Conservation (phyloP, 495 filamentous ascomycete genomes). For the Penicillium dipodomyicola region DNA sequence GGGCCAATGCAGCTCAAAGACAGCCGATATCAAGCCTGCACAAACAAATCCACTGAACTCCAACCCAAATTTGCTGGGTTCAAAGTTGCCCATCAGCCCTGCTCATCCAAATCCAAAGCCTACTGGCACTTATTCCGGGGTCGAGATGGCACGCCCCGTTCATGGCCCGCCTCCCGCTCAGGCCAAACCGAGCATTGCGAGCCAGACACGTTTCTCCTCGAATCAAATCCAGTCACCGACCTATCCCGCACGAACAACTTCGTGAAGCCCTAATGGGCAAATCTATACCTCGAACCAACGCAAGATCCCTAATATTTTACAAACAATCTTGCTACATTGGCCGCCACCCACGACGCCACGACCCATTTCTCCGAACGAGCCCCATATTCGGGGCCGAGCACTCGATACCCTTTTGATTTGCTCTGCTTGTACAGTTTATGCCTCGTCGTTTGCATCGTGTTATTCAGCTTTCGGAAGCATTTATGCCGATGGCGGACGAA, state of each 20-base stretch:
- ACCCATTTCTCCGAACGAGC: conserved; percentile 20
- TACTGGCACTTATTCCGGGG: background rate
- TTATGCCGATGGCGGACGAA: conserved; percentile 28
- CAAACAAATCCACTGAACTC: background rate
- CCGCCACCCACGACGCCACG: conserved; percentile 15
- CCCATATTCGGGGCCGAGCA: conserved; percentile 22
- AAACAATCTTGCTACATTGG: conserved; percentile 11
- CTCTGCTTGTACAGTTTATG: conserved; percentile 31
- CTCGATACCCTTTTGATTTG: conserved; percentile 35
- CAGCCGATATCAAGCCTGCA: background rate
- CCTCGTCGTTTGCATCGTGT: conserved; percentile 29
- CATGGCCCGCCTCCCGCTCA: background rate
- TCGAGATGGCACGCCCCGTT: background rate
- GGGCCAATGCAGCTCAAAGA: background rate
- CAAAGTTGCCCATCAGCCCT: conserved; percentile 9
- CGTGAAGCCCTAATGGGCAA: background rate
- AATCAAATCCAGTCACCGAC: background rate
- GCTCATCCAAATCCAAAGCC: background rate
- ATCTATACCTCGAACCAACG: background rate
- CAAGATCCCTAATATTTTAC: conserved; percentile 10
- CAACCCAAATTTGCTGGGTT: background rate
- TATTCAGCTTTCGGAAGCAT: conserved; percentile 27
- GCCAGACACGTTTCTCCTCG: background rate
- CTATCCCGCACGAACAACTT: background rate
- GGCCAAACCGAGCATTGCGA: background rate